These are phyloP conservation scores for Linnemannia zychae DNA, from an alignment of 192 early-diverging fungal genomes.

Conservation along the genomic window DNA sequence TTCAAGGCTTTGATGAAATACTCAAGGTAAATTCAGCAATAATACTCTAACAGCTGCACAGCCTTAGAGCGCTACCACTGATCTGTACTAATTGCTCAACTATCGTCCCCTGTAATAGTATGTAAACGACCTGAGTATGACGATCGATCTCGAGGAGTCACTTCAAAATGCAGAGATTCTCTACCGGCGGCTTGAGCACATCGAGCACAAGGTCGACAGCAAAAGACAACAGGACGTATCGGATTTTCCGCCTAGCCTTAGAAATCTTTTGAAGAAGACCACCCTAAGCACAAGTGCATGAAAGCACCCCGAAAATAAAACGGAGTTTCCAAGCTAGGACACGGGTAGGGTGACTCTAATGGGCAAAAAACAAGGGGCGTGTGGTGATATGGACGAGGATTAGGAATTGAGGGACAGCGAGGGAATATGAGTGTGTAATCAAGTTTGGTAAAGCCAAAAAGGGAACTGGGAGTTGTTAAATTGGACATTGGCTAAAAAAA, in stretches of 20 bases:
- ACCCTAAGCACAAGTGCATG: background rate
- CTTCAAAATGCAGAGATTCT: slow-evolving; percentile 84
- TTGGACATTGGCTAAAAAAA: too few species aligned
- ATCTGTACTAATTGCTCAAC: background rate
- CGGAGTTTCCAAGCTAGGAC: too few species aligned
- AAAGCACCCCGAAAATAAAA: background rate
- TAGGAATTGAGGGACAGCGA: too few species aligned
- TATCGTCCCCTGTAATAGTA: slow-evolving; percentile 62
- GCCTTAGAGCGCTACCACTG: background rate
- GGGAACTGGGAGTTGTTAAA: too few species aligned
- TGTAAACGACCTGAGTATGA: slow-evolving; percentile 87
- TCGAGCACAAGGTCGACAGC: slow-evolving; percentile 61
- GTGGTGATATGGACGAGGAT: too few species aligned
- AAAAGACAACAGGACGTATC: slow-evolving; percentile 23
- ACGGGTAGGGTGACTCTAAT: too few species aligned
- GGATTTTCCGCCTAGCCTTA: slow-evolving; percentile 5
- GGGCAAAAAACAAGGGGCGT: too few species aligned
- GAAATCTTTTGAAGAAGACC: slow-evolving; percentile 3
- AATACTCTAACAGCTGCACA: too few species aligned
- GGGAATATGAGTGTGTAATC: too few species aligned
- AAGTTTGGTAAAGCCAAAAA: too few species aligned
- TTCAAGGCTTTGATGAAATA: slow-evolving; percentile 91
- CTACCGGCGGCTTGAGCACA: slow-evolving; percentile 71
- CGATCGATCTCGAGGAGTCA: slow-evolving; percentile 80
- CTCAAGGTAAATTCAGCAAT: slow-evolving; percentile 75